Evolutionary conservation across 2,329 filamentous ascomycete genomes (phyloP).

Genomic region (Catunica adiposa): DNA sequence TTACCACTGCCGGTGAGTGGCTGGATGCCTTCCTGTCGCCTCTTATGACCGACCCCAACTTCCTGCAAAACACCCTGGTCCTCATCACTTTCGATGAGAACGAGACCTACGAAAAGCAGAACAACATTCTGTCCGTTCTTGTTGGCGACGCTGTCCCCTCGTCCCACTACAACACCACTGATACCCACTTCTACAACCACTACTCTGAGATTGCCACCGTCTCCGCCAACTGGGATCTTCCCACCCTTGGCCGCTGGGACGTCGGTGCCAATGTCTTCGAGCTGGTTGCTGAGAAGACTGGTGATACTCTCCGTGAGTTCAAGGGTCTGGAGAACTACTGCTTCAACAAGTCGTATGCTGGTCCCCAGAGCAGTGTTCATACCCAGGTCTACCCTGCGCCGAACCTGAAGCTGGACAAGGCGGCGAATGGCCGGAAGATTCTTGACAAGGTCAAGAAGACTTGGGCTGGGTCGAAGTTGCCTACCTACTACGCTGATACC

Average conservation of each 20-base stretch:
- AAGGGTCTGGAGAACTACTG: conserved; percentile 26
- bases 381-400: conserved; percentile 25
- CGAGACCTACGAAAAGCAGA: conserved; percentile 48
- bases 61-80: conserved; percentile 61
- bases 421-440: conserved; percentile 21
- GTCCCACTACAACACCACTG: conserved; percentile 48
- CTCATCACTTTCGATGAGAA: conserved; percentile 70
- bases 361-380: conserved; percentile 26
- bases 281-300: conserved; percentile 42
- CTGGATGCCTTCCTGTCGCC: conserved; percentile 51
- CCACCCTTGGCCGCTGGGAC: conserved; percentile 55
- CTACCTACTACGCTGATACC: conserved; percentile 27
- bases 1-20: conserved; percentile 54
- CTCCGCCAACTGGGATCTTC: conserved; percentile 51
- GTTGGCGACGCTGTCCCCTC: conserved; percentile 57
- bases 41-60: conserved; percentile 50
- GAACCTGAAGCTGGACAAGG: conserved; percentile 23
- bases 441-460: conserved; percentile 23
- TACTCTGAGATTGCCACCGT: conserved; percentile 54
- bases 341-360: conserved; percentile 39
- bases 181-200: conserved; percentile 56
- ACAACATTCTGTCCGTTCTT: conserved; percentile 54
- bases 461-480: conserved; percentile 24
- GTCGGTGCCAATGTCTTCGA: conserved; percentile 55
- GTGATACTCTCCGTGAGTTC: conserved; percentile 32